These are phyloP conservation scores for Camelina laxa DNA, from an alignment of 345 rosid species.

Conservation along the genomic window DNA sequence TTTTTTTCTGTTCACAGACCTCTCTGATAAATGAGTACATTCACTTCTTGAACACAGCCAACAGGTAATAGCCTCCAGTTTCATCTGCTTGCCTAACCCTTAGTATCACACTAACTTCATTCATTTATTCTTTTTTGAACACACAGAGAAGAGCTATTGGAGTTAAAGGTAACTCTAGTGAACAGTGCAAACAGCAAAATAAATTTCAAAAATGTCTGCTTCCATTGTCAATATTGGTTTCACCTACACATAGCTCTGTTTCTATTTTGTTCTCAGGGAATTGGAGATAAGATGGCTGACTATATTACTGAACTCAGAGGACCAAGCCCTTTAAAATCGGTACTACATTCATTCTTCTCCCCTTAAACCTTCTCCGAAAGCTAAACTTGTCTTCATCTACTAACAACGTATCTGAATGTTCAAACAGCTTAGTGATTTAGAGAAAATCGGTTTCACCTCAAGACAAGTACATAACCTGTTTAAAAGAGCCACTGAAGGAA, in stretches of 20 bases:
- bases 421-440: constrained; percentile 72
- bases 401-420: constrained; percentile 6
- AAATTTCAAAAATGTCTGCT: not conserved
- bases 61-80: constrained; percentile 50
- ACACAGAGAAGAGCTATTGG: constrained; percentile 77
- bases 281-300: constrained; percentile 78
- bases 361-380: not conserved
- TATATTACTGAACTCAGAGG: constrained; percentile 73
- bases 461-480: constrained; percentile 77
- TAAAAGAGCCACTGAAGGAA: constrained; percentile 60
- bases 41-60: constrained; percentile 71
- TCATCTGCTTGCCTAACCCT: constrained; percentile 8
- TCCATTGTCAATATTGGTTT: constrained; percentile 10
- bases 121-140: constrained; percentile 13
- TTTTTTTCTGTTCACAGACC: constrained; percentile 51
- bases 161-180: constrained; percentile 61
- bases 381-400: not conserved
- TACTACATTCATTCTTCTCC: constrained; percentile 34
- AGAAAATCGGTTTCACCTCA: constrained; percentile 88
- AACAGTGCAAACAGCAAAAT: not conserved
- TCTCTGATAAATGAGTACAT: constrained; percentile 67
- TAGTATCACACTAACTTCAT: constrained; percentile 31
- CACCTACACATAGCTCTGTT: constrained; percentile 4
- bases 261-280: constrained; percentile 55
- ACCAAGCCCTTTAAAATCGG: constrained; percentile 69